A percentile compares a stretch with the other conserved stretches of the same genome.
phyloP scores from a whole-genome alignment of 495 filamentous ascomycete species.

The Aspergillus sclerotiicarbonarius region DNA sequence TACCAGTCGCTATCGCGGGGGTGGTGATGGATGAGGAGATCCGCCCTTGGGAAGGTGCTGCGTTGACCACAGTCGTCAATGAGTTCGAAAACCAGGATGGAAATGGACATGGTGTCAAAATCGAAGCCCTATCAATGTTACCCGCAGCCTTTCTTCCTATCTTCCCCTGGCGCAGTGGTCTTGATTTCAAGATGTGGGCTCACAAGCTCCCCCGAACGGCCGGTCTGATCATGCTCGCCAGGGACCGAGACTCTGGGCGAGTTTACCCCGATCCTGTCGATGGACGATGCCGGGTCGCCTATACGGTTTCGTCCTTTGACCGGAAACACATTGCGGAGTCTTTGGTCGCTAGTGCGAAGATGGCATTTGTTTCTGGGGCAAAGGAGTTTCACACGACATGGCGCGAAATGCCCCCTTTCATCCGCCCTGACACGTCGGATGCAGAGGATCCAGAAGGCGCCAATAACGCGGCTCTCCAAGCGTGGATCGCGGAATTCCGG shows the following conservation, averaged over 20 bases:
- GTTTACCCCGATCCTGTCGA: slow-evolving; percentile 72
- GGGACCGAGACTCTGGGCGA: slow-evolving; percentile 70
- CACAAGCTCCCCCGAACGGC: slow-evolving; percentile 62
- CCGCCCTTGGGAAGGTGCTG: slow-evolving; percentile 75
- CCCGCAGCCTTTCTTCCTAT: slow-evolving; percentile 55
- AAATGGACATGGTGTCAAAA: slow-evolving; percentile 77
- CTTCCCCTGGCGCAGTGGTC: slow-evolving; percentile 60
- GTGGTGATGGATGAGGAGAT: slow-evolving; percentile 65
- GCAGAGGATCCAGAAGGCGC: slow-evolving; percentile 48
- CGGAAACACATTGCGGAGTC: slow-evolving; percentile 65
- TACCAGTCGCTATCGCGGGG: slow-evolving; percentile 49
- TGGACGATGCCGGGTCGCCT: slow-evolving; percentile 62
- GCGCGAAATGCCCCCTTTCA: slow-evolving; percentile 62
- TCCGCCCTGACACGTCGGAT: slow-evolving; percentile 46
- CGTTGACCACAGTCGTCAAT: slow-evolving; percentile 72
- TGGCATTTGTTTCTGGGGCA: slow-evolving; percentile 74
- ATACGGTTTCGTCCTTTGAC: slow-evolving; percentile 68
- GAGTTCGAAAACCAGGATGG: slow-evolving; percentile 82
- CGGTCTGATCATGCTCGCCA: slow-evolving; percentile 65
- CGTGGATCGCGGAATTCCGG: slow-evolving; percentile 65
- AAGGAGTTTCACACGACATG: slow-evolving; percentile 67
- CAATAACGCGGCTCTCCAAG: slow-evolving; percentile 63
- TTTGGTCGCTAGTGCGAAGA: slow-evolving; percentile 67
- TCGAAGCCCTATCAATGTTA: slow-evolving; percentile 70
- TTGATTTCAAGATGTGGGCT: slow-evolving; percentile 64